A percentile compares a stretch with the other conserved stretches of the same genome.
phyloP scores from a whole-genome alignment of 371 early-diverging fungal genomes.

The Dichotomocladium elegans region DNA sequence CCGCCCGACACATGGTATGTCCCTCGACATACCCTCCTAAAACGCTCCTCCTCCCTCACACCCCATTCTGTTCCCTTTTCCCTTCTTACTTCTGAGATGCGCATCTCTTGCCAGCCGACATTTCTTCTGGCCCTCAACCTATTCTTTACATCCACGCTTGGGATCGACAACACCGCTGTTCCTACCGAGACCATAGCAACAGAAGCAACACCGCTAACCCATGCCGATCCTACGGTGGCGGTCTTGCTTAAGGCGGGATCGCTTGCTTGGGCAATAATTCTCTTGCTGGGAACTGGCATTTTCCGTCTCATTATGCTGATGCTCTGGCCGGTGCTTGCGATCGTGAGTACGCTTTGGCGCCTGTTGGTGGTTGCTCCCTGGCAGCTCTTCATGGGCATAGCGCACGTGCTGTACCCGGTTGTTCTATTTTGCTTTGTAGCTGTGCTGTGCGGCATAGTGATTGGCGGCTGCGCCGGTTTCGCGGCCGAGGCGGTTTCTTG shows the following conservation, averaged over 20 bases:
- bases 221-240: background rate
- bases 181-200: no score
- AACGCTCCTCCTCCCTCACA: background rate
- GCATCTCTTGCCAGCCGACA: no score
- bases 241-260: background rate
- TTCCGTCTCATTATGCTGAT: background rate
- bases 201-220: background rate
- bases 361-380: background rate
- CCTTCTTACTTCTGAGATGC: no score
- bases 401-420: conserved; percentile 19
- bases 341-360: background rate
- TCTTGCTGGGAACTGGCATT: background rate
- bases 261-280: background rate
- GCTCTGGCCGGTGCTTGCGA: background rate
- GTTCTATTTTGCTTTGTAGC: conserved; percentile 28
- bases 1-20: no score
- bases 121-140: background rate
- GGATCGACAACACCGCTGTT: background rate
- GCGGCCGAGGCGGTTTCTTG: conserved; percentile 37
- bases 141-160: background rate
- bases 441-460: conserved; percentile 29
- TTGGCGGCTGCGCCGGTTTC: conserved; percentile 47
- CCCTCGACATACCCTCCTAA: no score
- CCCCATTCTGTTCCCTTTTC: background rate
- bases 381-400: background rate